phyloP scores from a whole-genome alignment of 305 asterid genomes.

The Ajuga reptans region DNA sequence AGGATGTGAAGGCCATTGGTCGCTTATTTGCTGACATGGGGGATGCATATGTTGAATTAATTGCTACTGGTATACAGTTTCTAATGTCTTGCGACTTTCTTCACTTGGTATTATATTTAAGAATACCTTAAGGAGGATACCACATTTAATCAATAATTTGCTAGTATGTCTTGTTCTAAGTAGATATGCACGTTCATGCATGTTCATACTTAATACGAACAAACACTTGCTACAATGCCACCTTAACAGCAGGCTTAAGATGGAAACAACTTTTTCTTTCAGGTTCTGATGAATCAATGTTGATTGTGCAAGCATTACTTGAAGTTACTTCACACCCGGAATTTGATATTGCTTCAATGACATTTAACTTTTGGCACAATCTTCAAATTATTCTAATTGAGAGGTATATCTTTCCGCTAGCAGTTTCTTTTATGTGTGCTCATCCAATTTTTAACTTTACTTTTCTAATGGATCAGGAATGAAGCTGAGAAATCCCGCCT shows the following conservation, averaged over 20 bases:
- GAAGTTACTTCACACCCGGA: constrained; percentile 98
- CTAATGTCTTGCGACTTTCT: constrained; percentile 20
- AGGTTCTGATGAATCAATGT: constrained; percentile 98
- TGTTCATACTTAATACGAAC: not conserved
- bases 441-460: constrained; percentile 25
- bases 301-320: constrained; percentile 84
- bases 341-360: constrained; percentile 96
- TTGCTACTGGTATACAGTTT: constrained; percentile 74
- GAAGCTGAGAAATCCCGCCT: constrained; percentile 67
- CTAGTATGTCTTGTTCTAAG: not conserved
- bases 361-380: constrained; percentile 97
- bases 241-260: constrained; percentile 11
- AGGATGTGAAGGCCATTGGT: constrained; percentile 97
- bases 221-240: not conserved
- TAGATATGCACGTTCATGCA: not conserved
- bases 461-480: constrained; percentile 48
- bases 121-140: constrained; percentile 9
- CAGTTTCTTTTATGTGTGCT: constrained; percentile 11
- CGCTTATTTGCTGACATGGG: constrained; percentile 99
- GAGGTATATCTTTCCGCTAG: constrained; percentile 43
- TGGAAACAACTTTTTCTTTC: constrained; percentile 30
- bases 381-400: constrained; percentile 75
- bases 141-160: not conserved
- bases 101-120: constrained; percentile 10
- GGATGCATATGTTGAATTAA: constrained; percentile 89